A percentile compares a stretch with the other conserved stretches of the same genome.
Conservation (phyloP, 768 basidiomycete genomes). For the Mycena capillaripes region DNA sequence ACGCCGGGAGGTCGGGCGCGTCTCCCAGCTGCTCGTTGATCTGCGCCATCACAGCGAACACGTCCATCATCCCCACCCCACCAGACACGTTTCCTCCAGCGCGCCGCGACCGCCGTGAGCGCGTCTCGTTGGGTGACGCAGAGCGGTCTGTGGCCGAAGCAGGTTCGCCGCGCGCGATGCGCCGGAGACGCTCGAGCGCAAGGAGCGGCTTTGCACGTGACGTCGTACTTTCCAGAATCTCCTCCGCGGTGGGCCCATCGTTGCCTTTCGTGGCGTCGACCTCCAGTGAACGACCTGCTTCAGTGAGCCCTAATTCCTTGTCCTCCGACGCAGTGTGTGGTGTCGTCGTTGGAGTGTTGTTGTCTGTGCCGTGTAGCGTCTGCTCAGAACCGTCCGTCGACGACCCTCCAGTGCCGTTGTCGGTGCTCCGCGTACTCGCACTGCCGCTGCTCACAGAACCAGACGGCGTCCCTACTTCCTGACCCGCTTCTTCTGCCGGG, state of each 20-base stretch:
- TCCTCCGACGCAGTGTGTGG: constrained; percentile 29
- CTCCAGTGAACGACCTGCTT: no score
- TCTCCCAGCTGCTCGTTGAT: constrained; percentile 85
- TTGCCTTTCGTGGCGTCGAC: constrained; percentile 19
- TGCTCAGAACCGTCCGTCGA: constrained; percentile 38
- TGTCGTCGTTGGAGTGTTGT: neutral
- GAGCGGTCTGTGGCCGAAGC: constrained; percentile 6
- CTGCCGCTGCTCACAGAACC: constrained; percentile 20
- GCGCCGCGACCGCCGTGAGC: constrained; percentile 39
- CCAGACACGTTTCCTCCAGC: constrained; percentile 34
- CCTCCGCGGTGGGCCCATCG: constrained; percentile 60
- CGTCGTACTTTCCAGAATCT: constrained; percentile 81
- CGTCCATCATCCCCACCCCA: constrained; percentile 79
- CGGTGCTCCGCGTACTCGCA: constrained; percentile 13
- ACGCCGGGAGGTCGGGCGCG: constrained; percentile 74
- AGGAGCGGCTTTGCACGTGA: constrained; percentile 76
- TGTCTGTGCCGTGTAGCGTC: constrained; percentile 4
- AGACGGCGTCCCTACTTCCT: neutral
- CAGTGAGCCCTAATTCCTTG: constrained; percentile 27
- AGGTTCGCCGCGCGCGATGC: constrained; percentile 51
- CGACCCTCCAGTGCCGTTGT: constrained; percentile 17
- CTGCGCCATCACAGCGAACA: constrained; percentile 83
- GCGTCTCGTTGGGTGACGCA: constrained; percentile 14
- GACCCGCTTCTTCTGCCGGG: constrained; percentile 1
- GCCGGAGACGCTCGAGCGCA: constrained; percentile 77